These are phyloP conservation scores for Nothopassalora personata DNA, from an alignment of 2,329 filamentous ascomycete species.

Conservation along the genomic window DNA sequence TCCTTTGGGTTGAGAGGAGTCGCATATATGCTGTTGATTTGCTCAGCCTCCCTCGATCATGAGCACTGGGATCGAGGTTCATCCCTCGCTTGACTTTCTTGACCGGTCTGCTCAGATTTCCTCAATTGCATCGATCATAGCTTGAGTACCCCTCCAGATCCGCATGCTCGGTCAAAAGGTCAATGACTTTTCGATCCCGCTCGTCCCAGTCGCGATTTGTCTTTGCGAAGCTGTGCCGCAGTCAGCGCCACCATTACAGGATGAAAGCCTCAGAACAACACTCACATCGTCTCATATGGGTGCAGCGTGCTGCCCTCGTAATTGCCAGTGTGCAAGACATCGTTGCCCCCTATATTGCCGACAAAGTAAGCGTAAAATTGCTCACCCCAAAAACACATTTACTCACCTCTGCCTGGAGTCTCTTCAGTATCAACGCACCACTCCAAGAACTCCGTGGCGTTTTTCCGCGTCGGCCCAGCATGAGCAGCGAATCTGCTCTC, in stretches of 20 bases:
- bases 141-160: slow-evolving; percentile 14
- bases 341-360: not conserved
- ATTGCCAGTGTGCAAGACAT: slow-evolving; percentile 8
- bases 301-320: slow-evolving; percentile 11
- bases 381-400: not conserved
- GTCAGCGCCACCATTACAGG: not conserved
- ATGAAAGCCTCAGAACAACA: not conserved
- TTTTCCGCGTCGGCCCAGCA: slow-evolving; percentile 9
- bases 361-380: not conserved
- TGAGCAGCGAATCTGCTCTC: slow-evolving; percentile 14
- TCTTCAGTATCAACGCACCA: slow-evolving; percentile 11
- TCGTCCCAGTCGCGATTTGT: slow-evolving; percentile 15
- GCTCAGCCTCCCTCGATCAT: no score
- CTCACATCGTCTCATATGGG: slow-evolving; percentile 19
- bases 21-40: no score
- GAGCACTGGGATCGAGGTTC: no score
- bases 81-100: no score
- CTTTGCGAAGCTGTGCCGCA: slow-evolving; percentile 12
- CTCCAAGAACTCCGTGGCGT: slow-evolving; percentile 12
- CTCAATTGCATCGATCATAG: slow-evolving; percentile 10
- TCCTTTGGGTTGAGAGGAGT: no score
- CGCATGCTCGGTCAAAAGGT: slow-evolving; percentile 14
- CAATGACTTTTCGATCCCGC: slow-evolving; percentile 9
- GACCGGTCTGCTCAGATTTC: no score
- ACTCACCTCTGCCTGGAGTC: not conserved